Base-by-base conservation (phyloP, 2,329 filamentous ascomycete genomes). In the Microcyclosporella mali region DNA sequence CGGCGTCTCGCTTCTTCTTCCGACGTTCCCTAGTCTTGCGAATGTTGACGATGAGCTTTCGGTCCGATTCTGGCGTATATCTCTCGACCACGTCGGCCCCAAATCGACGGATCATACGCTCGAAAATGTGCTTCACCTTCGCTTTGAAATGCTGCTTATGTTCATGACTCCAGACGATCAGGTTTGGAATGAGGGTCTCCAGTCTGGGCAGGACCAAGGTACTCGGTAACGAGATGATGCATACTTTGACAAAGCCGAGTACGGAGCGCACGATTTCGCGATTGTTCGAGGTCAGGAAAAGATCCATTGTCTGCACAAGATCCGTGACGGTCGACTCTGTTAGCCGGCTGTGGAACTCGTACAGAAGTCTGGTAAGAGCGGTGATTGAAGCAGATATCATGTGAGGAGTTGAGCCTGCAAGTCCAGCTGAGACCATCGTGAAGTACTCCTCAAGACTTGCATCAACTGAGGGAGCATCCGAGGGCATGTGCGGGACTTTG, bases 301-400 rank as follows among this genome's bases (percentile, higher is more conserved):
- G 80, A 61, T 95, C 88, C 74, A 98, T 88, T 2, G 92, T 95
- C 62, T 94, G 84, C 8, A 98, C 87, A 7, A 98, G 73, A 52
- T 97, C 90, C 8, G 78, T 74, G 32, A 94, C 75, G 2, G 88
- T 84, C 49, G 82, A 76, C 8, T 77, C 69, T 43, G 77, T 79
- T 21, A 97, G 71, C 18, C 77, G 67, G 21, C 77, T 72, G 52
- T 87, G 84, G 72, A 94, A 98, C 61, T 95, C 85, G 66, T 89
- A 97, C 21, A 98, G 77, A 18, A 95, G 81, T n/a, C 92, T 81
- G 11, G 88, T 92, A 29, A 98, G 77, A 11, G 92, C 90, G 0
- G 88, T 97, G 62, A 98, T 89, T n/a, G 87, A 88, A 0, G 92
- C 92, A 6, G 88, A 94, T 50, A 97, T 89, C 88, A 97, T 95